Evolutionary conservation across 768 basidiomycete genomes (phyloP).

Genomic region (Serendipita sp.): DNA sequence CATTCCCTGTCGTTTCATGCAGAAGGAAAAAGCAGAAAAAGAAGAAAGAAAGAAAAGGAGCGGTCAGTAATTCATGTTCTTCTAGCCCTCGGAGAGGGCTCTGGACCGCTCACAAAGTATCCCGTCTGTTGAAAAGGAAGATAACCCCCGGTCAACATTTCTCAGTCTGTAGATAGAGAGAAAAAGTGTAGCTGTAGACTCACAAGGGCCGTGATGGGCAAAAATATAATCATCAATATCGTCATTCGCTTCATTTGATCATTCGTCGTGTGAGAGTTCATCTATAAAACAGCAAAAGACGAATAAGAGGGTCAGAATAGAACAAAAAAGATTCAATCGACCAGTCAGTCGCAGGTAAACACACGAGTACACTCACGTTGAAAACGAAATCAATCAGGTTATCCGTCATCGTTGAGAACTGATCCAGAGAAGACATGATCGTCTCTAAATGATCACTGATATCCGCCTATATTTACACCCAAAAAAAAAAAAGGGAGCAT

Average conservation of each 20-base stretch:
- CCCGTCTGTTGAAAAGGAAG: slow-evolving; percentile 34
- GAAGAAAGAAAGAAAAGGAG: no score
- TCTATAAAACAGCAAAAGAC: slow-evolving; percentile 27
- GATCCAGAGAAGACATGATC: slow-evolving; percentile 50
- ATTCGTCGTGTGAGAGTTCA: slow-evolving; percentile 63
- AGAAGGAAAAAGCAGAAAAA: neutral
- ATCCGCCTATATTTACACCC: slow-evolving; percentile 34
- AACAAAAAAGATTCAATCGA: neutral
- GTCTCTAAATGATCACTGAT: slow-evolving; percentile 67
- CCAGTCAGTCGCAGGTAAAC: neutral
- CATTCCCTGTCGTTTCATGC: slow-evolving; percentile 12
- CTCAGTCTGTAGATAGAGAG: neutral
- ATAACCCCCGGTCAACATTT: no score
- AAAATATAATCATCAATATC: slow-evolving; percentile 51
- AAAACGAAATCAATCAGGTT: slow-evolving; percentile 62
- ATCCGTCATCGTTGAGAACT: slow-evolving; percentile 55
- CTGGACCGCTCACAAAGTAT: slow-evolving; percentile 49
- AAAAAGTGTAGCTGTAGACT: neutral
- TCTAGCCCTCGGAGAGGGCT: no score
- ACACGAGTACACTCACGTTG: slow-evolving; percentile 33
- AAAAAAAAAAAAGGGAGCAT: neutral
- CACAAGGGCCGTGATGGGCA: slow-evolving; percentile 39
- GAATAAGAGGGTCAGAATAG: no score
- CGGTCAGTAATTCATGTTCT: no score
- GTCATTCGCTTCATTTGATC: slow-evolving; percentile 55